Conservation (phyloP, 345 rosid genomes). For the Populus alba region DNA sequence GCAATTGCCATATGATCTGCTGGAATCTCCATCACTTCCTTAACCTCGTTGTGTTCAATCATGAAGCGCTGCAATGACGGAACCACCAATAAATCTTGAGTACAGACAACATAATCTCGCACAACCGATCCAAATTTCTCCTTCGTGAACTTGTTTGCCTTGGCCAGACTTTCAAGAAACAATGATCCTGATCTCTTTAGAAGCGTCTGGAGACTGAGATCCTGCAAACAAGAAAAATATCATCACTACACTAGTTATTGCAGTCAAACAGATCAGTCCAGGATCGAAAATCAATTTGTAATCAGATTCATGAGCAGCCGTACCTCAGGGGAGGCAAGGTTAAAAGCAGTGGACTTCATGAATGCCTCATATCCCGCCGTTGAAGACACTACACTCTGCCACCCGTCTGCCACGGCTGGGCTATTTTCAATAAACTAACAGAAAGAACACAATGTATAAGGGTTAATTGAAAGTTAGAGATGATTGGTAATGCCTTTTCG, state of each 20-base stretch:
- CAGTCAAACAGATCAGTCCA: neutral
- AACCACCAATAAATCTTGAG: constrained; percentile 20
- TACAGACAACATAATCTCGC: constrained; percentile 23
- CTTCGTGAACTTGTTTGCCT: neutral
- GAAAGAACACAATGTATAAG: neutral
- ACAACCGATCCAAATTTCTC: constrained; percentile 7
- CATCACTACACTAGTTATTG: neutral
- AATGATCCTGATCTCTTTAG: neutral
- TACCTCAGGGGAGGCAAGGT: neutral
- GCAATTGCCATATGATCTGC: constrained; percentile 46
- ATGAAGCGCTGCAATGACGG: constrained; percentile 29
- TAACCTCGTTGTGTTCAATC: constrained; percentile 13
- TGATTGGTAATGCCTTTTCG: neutral
- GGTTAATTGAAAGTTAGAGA: neutral
- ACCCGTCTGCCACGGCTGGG: neutral
- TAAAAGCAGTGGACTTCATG: neutral
- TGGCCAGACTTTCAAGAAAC: neutral
- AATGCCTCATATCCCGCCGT: too few species aligned
- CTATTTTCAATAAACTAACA: neutral
- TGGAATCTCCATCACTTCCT: constrained; percentile 32
- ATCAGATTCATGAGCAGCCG: neutral
- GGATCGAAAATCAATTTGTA: neutral
- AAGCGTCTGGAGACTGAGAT: neutral
- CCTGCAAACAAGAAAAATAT: neutral
- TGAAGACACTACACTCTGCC: too few species aligned